Conservation (phyloP, 306 rosid species). For the Pyrus communis region DNA sequence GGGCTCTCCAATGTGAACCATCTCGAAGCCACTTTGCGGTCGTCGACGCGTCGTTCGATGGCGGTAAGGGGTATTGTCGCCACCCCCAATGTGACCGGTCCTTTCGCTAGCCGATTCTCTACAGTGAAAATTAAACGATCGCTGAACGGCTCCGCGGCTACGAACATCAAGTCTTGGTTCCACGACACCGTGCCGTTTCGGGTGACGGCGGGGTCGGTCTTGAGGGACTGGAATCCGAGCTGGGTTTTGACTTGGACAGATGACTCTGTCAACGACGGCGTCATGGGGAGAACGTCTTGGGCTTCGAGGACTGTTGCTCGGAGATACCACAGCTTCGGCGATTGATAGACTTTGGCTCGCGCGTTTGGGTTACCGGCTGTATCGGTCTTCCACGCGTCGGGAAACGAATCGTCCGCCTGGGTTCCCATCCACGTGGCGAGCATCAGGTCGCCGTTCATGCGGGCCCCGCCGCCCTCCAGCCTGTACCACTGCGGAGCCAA, state of each 20-base stretch:
- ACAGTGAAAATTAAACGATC: constrained; percentile 40
- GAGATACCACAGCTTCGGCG: constrained; percentile 90
- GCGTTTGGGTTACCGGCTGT: constrained; percentile 29
- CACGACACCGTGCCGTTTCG: constrained; percentile 44
- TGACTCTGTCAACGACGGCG: constrained; percentile 26
- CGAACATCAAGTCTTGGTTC: constrained; percentile 76
- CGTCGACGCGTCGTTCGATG: constrained; percentile 76
- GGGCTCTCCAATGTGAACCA: constrained; percentile 55
- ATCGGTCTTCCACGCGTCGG: constrained; percentile 75
- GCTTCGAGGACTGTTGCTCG: constrained; percentile 70
- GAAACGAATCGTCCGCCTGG: constrained; percentile 79
- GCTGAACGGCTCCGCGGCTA: constrained; percentile 62
- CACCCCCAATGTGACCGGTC: constrained; percentile 25
- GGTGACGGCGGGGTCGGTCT: constrained; percentile 27
- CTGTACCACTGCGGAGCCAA: constrained; percentile 92
- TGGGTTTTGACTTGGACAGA: constrained; percentile 55
- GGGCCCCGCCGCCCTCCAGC: constrained; percentile 60
- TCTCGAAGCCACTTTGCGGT: constrained; percentile 51
- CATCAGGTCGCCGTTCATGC: constrained; percentile 58
- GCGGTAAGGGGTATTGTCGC: constrained; percentile 35
- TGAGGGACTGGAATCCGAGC: constrained; percentile 53
- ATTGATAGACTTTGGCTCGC: constrained; percentile 58
- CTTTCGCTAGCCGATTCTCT: constrained; percentile 47
- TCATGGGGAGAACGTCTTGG: constrained; percentile 40
- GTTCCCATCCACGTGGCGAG: constrained; percentile 93